A percentile compares a stretch with the other conserved stretches of the same genome.
Evolutionary conservation across 2,329 filamentous ascomycete species (phyloP).

Genomic region (Cladophialophora yegresii): DNA sequence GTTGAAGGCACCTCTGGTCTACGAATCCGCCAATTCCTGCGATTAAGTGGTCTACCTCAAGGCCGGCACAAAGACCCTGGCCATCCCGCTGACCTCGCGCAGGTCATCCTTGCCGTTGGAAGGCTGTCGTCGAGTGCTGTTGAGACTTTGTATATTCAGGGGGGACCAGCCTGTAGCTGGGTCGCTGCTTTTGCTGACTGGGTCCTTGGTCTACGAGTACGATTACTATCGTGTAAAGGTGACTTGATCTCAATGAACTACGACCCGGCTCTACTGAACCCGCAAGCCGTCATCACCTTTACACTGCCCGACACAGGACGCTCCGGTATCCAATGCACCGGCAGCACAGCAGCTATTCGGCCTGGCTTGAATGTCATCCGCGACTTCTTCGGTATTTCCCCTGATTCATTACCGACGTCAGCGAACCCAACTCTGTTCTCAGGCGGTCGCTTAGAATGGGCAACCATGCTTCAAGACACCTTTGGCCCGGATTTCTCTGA

Average conservation of each 20-base stretch:
- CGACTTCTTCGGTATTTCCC: no score
- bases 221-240: background rate
- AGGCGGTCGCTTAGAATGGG: background rate
- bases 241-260: background rate
- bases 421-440: no score
- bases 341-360: no score
- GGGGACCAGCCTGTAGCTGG: conserved; percentile 5
- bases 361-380: no score
- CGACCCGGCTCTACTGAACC: background rate
- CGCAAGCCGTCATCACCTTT: background rate
- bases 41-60: no score
- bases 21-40: no score
- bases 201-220: background rate
- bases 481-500: background rate
- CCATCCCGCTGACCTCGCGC: no score
- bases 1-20: no score
- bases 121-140: background rate
- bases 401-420: no score
- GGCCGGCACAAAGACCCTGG: no score
- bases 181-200: conserved; percentile 6
- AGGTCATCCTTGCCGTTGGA: conserved; percentile 3
- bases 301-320: no score
- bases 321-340: no score
- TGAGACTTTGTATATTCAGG: background rate
- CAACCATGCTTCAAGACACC: background rate